Evolutionary conservation across 306 rosid genomes (phyloP), one percentile per base, ranked within the genome.

Genomic region (Fragaria nilgerrensis): DNA sequence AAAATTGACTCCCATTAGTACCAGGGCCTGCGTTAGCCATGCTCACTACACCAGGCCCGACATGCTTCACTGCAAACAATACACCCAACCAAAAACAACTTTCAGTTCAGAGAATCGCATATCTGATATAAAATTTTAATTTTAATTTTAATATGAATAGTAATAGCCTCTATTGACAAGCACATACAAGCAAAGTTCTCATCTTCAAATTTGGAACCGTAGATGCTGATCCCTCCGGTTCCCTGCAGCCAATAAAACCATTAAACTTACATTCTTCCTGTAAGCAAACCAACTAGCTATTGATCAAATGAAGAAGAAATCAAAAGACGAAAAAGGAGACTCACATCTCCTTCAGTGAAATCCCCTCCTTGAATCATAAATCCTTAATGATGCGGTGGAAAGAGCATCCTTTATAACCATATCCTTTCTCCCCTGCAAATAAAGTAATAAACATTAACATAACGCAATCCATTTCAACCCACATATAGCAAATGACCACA

Each of bases 301-400:
- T 13, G 32, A 10, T 25, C 67, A 23, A 61, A 61, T 13, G 9
- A 14, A 14, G 37, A 61, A 25, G 3, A 61, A 27, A 10, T 12
- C 16, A 15, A 9, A 32, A 5, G 39, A 63, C 19, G 5, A 29
- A 63, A 43, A 34, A 16, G 22, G 14, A 29, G 22, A 50, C 80
- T 81, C 78, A 92, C 97, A 82, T 94, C 67, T 88, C 98, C 98
- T 39, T 89, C 82, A 19, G 95, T 90, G 85, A 94, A 94, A 82
- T 94, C 98, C 76, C 98, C 98, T 83, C 97, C 97, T 72, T 94
- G 98, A 85, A 94, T 90, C 98, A 94, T 94, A 81, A 92, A 66
- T 90, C 97, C 75, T 88, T 92, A 79, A 94, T 94, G 77, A 90
- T 86, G 70, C 97, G 97, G 84, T 92, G 97, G 88, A 94, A 92